Evolutionary conservation across 2,329 filamentous ascomycete species (phyloP).

Genomic region (Atkinsonella hypoxylon): DNA sequence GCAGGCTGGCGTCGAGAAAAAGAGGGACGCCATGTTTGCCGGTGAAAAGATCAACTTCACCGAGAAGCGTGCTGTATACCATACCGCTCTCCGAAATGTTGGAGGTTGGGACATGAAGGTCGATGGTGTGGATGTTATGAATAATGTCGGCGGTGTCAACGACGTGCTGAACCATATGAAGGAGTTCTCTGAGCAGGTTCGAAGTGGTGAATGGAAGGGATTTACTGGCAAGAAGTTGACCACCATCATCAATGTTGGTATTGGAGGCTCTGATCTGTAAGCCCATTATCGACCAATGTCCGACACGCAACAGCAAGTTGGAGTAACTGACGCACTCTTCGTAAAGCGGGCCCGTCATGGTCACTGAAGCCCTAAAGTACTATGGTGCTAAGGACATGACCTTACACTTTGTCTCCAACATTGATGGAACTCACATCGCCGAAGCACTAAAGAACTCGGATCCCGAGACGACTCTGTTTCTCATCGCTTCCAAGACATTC

Average conservation of each 20-base stretch:
- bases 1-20: slow-evolving; percentile 82
- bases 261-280: slow-evolving; percentile 95
- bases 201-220: slow-evolving; percentile 93
- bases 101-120: slow-evolving; percentile 73
- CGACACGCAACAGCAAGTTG: neutral
- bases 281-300: slow-evolving; percentile 23
- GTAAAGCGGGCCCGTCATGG: slow-evolving; percentile 87
- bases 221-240: slow-evolving; percentile 95
- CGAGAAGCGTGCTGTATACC: slow-evolving; percentile 90
- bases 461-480: slow-evolving; percentile 96
- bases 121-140: slow-evolving; percentile 86
- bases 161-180: slow-evolving; percentile 93
- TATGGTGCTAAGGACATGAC: slow-evolving; percentile 80
- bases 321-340: neutral
- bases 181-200: slow-evolving; percentile 90
- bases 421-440: slow-evolving; percentile 94
- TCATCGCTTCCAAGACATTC: slow-evolving; percentile 98
- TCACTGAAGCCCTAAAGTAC: slow-evolving; percentile 91
- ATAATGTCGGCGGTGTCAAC: slow-evolving; percentile 77
- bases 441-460: slow-evolving; percentile 83
- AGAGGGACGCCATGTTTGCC: slow-evolving; percentile 93
- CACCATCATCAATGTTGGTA: slow-evolving; percentile 94
- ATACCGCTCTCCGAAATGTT: slow-evolving; percentile 86
- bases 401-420: slow-evolving; percentile 98
- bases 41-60: slow-evolving; percentile 99